Percentiles rank a stretch among this genome's conserved stretches.
These are phyloP conservation scores for Fusarium buharicum DNA, from an alignment of 2,329 filamentous ascomycete genomes.

Conservation along the genomic window DNA sequence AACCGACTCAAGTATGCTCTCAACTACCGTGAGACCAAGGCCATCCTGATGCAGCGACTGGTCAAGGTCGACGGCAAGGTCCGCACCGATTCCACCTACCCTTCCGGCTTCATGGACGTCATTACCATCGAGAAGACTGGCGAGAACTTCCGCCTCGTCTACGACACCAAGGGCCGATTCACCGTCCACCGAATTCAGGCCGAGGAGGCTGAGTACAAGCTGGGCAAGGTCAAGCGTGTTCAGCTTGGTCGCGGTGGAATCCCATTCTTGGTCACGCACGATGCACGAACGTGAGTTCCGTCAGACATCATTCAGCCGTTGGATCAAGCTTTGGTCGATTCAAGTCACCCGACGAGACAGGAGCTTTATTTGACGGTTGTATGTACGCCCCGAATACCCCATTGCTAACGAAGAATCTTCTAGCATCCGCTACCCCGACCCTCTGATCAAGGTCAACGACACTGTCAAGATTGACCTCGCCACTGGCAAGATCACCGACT, in stretches of 20 bases:
- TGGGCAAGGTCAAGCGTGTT: conserved; percentile 99
- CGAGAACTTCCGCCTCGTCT: conserved; percentile 99
- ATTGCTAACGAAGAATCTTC: conserved; percentile 52
- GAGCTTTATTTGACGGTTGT: conserved; percentile 64
- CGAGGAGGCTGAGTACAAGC: conserved; percentile 99
- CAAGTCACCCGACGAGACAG: conserved; percentile 49
- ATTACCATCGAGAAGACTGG: conserved; percentile 99
- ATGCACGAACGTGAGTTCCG: conserved; percentile 99
- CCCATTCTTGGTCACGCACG: conserved; percentile 99
- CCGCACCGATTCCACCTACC: conserved; percentile 98
- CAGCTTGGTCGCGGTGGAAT: conserved; percentile 99
- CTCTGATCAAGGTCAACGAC: conserved; percentile 99
- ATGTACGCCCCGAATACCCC: conserved; percentile 54
- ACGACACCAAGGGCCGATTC: conserved; percentile 99
- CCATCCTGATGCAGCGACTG: conserved; percentile 99
- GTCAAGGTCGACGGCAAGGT: conserved; percentile 99
- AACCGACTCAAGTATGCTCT: conserved; percentile 99
- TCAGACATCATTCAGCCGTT: conserved; percentile 99
- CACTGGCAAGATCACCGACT: conserved; percentile 98
- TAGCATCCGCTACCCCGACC: conserved; percentile 99
- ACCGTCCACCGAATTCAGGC: conserved; percentile 99
- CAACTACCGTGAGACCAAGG: conserved; percentile 96
- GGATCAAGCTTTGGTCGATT: conserved; percentile 96
- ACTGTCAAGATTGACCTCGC: conserved; percentile 98
- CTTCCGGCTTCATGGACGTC: conserved; percentile 99